These are phyloP conservation scores for Echria macrotheca DNA, from an alignment of 495 filamentous ascomycete species.

Conservation along the genomic window DNA sequence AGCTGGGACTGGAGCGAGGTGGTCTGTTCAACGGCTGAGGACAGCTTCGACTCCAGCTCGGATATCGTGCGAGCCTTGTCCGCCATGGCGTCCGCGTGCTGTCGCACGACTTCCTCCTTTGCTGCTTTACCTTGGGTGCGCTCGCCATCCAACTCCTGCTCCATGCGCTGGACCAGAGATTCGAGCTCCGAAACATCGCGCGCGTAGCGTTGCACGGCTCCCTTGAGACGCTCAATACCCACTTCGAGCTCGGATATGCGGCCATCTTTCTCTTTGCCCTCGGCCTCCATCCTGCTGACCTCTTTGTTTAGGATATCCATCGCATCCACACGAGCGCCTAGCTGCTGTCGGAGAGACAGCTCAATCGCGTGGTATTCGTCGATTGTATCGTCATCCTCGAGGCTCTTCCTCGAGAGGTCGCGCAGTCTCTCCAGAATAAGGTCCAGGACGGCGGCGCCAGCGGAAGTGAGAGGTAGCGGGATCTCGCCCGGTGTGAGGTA, in stretches of 20 bases:
- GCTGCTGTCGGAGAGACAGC: slow-evolving; percentile 42
- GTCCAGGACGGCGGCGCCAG: slow-evolving; percentile 43
- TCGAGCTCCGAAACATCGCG: slow-evolving; percentile 61
- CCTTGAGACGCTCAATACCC: slow-evolving; percentile 54
- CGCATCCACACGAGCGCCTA: slow-evolving; percentile 37
- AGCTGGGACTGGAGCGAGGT: slow-evolving; percentile 27
- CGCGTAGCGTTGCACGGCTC: slow-evolving; percentile 58
- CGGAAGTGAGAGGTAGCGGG: slow-evolving; percentile 38
- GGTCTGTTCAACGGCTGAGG: slow-evolving; percentile 23
- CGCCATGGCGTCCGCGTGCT: slow-evolving; percentile 34
- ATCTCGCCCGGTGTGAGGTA: slow-evolving; percentile 60
- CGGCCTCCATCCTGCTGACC: slow-evolving; percentile 40
- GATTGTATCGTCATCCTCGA: slow-evolving; percentile 49
- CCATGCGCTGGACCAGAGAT: slow-evolving; percentile 52
- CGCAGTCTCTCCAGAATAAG: slow-evolving; percentile 39
- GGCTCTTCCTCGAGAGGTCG: slow-evolving; percentile 40
- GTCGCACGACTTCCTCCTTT: slow-evolving; percentile 8
- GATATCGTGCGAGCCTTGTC: slow-evolving; percentile 25
- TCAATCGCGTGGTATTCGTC: slow-evolving; percentile 50
- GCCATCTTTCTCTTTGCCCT: slow-evolving; percentile 26
- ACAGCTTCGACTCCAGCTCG: slow-evolving; percentile 28
- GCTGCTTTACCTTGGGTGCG: slow-evolving; percentile 8
- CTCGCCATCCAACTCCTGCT: slow-evolving; percentile 43
- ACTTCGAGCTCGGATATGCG: slow-evolving; percentile 53
- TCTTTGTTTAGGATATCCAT: slow-evolving; percentile 39